A percentile compares a stretch with the other conserved stretches of the same genome.
Evolutionary conservation across 805 yeast genomes (phyloP).

Genomic region (Torulaspora indica): DNA sequence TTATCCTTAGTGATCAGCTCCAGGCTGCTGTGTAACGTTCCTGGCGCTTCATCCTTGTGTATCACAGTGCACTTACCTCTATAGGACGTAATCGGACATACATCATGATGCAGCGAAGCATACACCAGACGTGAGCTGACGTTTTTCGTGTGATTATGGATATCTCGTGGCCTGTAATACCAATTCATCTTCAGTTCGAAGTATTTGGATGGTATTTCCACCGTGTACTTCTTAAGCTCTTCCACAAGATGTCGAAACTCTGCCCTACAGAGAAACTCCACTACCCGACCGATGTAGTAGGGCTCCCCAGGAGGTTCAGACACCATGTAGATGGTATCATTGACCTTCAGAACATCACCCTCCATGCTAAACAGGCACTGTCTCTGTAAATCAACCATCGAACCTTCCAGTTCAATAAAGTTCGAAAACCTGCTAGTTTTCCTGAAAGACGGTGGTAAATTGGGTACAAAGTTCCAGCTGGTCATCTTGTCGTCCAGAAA

Average conservation of each 20-base stretch:
- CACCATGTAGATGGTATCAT: conserved; percentile 72
- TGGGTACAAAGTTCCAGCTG: conserved; percentile 34
- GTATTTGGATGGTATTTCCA: conserved; percentile 45
- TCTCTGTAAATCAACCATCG: conserved; percentile 32
- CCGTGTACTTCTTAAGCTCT: conserved; percentile 11
- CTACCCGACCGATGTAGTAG: conserved; percentile 77
- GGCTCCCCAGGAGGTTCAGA: conserved; percentile 96
- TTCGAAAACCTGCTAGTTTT: conserved; percentile 36
- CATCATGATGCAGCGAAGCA: conserved; percentile 82
- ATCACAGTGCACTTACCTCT: conserved; percentile 72
- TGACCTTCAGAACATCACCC: conserved; percentile 24
- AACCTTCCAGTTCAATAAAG: conserved; percentile 39
- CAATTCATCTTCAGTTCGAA: conserved; percentile 73
- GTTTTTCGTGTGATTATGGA: conserved; percentile 49
- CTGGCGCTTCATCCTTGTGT: conserved; percentile 62
- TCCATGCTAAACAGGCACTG: conserved; percentile 25
- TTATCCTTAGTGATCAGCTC: conserved; percentile 55
- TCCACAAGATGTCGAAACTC: conserved; percentile 21
- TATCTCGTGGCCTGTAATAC: conserved; percentile 86
- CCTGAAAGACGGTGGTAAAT: conserved; percentile 31
- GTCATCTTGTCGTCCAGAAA: conserved; percentile 23
- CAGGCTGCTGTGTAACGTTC: conserved; percentile 39
- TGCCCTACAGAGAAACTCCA: conserved; percentile 54
- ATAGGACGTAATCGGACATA: conserved; percentile 68
- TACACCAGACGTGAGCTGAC: conserved; percentile 68